These are phyloP conservation scores for Alternaria novae-zelandiae DNA, from an alignment of 2,329 filamentous ascomycete genomes.

Conservation along the genomic window DNA sequence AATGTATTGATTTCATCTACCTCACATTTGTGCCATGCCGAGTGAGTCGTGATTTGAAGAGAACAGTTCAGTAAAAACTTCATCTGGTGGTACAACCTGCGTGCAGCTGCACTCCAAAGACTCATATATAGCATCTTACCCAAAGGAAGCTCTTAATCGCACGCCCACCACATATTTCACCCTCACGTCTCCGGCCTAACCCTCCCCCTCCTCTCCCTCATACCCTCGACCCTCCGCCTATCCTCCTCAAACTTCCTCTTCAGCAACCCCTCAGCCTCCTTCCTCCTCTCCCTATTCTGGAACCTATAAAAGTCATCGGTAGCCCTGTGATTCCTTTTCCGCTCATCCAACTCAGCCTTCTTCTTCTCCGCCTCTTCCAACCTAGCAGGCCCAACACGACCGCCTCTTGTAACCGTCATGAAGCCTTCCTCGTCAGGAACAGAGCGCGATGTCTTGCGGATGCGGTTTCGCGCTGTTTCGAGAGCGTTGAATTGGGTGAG, in stretches of 20 bases:
- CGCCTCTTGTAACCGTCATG: slow-evolving; percentile 84
- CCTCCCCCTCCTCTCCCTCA: slow-evolving; percentile 67
- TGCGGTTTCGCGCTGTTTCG: slow-evolving; percentile 68
- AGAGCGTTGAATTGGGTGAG: slow-evolving; percentile 77
- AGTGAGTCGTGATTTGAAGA: neutral
- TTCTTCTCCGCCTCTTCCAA: slow-evolving; percentile 69
- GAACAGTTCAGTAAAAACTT: too few species aligned
- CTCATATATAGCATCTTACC: neutral
- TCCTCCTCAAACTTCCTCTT: slow-evolving; percentile 79
- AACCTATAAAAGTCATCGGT: slow-evolving; percentile 80
- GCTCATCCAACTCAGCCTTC: slow-evolving; percentile 61
- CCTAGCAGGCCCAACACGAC: slow-evolving; percentile 71
- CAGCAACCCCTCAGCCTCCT: slow-evolving; percentile 73
- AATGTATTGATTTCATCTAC: neutral
- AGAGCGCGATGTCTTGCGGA: slow-evolving; percentile 70
- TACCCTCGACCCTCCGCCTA: slow-evolving; percentile 71
- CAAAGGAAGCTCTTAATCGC: neutral
- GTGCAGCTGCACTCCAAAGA: neutral
- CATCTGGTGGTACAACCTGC: neutral
- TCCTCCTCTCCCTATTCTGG: slow-evolving; percentile 80
- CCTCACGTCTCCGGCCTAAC: slow-evolving; percentile 35
- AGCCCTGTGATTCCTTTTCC: slow-evolving; percentile 63
- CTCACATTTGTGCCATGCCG: neutral
- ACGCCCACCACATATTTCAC: neutral
- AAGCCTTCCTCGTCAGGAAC: slow-evolving; percentile 96